Percentiles rank a stretch among this genome's conserved stretches.
Evolutionary conservation across 176 grass and related monocot genomes (phyloP).

Genomic region (Metroxylon sagu): DNA sequence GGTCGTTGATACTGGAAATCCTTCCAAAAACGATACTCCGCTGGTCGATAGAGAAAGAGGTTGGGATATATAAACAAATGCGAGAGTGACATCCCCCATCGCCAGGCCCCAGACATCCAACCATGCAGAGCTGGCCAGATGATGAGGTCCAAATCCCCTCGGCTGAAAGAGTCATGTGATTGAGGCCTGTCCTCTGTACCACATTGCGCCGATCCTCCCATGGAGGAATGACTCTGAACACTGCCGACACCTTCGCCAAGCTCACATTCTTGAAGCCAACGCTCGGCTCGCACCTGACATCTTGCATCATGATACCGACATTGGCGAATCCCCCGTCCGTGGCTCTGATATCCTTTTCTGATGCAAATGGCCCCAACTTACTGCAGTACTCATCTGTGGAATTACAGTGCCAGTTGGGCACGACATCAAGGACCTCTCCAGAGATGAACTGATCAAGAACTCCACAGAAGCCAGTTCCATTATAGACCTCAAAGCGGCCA

Average conservation of each 20-base stretch:
- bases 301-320: constrained; percentile 64
- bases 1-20: constrained; percentile 39
- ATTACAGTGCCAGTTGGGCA: constrained; percentile 73
- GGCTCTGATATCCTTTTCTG: constrained; percentile 18
- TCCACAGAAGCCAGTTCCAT: constrained; percentile 55
- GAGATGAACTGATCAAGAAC: constrained; percentile 57
- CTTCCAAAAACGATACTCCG: constrained; percentile 52
- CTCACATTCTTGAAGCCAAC: not conserved
- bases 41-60: constrained; percentile 42
- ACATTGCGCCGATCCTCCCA: constrained; percentile 44
- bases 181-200: constrained; percentile 45
- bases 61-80: constrained; percentile 67
- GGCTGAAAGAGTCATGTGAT: constrained; percentile 40
- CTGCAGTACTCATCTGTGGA: constrained; percentile 40
- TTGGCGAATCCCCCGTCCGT: constrained; percentile 41
- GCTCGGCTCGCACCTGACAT: constrained; percentile 52
- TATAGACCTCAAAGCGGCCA: constrained; percentile 38
- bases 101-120: constrained; percentile 54
- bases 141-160: constrained; percentile 75
- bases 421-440: constrained; percentile 39
- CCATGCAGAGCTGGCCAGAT: constrained; percentile 79
- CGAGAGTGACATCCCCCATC: constrained; percentile 38
- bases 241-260: constrained; percentile 52
- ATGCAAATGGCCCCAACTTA: constrained; percentile 48
- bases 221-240: constrained; percentile 51